Conservation (phyloP, 2,329 filamentous ascomycete species). For the Colletotrichum karsti region DNA sequence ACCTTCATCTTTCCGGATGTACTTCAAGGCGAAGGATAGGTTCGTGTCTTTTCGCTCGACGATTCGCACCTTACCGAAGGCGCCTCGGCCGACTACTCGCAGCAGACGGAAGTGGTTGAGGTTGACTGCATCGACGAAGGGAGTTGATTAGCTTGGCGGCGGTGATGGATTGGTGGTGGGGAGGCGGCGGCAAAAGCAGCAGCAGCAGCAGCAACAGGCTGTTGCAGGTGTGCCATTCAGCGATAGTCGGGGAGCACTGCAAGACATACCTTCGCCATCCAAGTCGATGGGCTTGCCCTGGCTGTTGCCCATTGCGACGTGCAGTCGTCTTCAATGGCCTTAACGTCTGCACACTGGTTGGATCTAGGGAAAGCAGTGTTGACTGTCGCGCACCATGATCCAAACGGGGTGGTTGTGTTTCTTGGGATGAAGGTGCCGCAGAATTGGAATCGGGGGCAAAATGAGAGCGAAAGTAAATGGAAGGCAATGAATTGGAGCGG, state of each 20-base stretch:
- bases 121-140: conserved; percentile 70
- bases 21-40: conserved; percentile 95
- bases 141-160: conserved; percentile 20
- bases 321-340: conserved; percentile 27
- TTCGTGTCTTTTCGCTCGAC: conserved; percentile 97
- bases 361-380: conserved; percentile 18
- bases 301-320: conserved; percentile 82
- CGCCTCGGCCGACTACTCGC: conserved; percentile 95
- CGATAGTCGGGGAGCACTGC: not conserved
- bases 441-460: conserved; percentile 2
- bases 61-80: conserved; percentile 98
- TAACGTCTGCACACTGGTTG: conserved; percentile 29
- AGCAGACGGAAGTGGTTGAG: conserved; percentile 96
- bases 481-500: conserved; percentile 17
- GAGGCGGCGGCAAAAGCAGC: conserved; percentile 1
- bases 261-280: conserved; percentile 83
- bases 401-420: conserved; percentile 7
- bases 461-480: conserved; percentile 8
- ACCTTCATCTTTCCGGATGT: conserved; percentile 99
- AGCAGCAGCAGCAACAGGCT: not conserved
- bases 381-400: conserved; percentile 27
- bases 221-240: not conserved
- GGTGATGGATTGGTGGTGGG: conserved; percentile 1
- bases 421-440: conserved; percentile 15
- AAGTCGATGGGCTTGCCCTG: conserved; percentile 93